Evolutionary conservation across 2,329 filamentous ascomycete species (phyloP).

Genomic region (Clarireedia homoeocarpa): DNA sequence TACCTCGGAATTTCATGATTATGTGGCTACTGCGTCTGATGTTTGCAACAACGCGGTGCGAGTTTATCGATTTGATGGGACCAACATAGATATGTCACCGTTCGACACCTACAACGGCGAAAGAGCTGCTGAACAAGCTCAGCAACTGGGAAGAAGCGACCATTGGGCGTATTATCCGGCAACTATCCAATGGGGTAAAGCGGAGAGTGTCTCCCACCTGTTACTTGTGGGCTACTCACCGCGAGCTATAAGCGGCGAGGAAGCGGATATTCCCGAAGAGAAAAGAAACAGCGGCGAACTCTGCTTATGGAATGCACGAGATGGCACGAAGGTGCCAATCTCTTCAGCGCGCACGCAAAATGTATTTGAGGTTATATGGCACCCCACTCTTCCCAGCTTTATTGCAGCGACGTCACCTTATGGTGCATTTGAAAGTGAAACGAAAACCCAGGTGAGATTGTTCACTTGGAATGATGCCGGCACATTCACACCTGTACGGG

Average conservation of each 20-base stretch:
- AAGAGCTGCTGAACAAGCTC: conserved; percentile 18
- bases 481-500: conserved; percentile 41
- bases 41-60: conserved; percentile 46
- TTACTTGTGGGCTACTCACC: conserved; percentile 57
- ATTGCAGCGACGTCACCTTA: conserved; percentile 49
- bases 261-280: conserved; percentile 49
- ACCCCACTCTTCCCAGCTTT: conserved; percentile 46
- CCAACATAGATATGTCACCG: conserved; percentile 29
- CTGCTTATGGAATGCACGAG: conserved; percentile 47
- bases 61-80: conserved; percentile 41
- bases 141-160: conserved; percentile 16
- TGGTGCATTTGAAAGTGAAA: conserved; percentile 36
- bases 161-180: conserved; percentile 58
- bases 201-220: conserved; percentile 38
- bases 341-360: conserved; percentile 47
- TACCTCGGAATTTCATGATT: conserved; percentile 37
- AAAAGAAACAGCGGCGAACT: conserved; percentile 51
- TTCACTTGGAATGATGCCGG: conserved; percentile 33
- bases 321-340: conserved; percentile 36
- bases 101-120: conserved; percentile 26
- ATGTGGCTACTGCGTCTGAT: conserved; percentile 53
- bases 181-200: conserved; percentile 53
- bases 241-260: conserved; percentile 43
- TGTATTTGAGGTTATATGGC: conserved; percentile 58
- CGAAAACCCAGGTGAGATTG: conserved; percentile 49